These are phyloP conservation scores for Diaporthe ampelina DNA, from an alignment of 2,329 filamentous ascomycete genomes.

Conservation along the genomic window DNA sequence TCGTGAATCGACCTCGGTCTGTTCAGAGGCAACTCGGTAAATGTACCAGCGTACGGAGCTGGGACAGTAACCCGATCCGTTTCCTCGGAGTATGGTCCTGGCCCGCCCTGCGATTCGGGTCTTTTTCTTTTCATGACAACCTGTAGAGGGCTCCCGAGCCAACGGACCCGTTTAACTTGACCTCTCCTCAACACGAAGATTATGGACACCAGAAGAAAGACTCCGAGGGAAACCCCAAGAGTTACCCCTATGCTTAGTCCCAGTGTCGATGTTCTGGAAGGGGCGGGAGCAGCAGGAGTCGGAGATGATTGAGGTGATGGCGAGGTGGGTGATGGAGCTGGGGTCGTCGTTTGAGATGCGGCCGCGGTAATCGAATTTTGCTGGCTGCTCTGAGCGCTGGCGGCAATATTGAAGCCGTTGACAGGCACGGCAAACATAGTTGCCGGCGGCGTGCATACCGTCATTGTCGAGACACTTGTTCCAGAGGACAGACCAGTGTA, in stretches of 20 bases:
- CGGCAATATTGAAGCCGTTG: not conserved
- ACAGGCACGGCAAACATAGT: constrained; percentile 1
- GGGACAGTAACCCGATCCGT: not conserved
- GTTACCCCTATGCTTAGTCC: not conserved
- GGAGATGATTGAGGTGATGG: not conserved
- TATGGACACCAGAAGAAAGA: not conserved
- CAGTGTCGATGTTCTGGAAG: not conserved
- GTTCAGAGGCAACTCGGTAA: not conserved
- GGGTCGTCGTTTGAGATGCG: not conserved
- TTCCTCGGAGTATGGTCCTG: not conserved
- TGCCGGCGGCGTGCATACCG: not conserved
- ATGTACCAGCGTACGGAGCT: no score
- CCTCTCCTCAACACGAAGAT: not conserved
- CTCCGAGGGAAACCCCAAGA: not conserved
- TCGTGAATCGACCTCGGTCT: not conserved
- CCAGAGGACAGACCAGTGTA: not conserved
- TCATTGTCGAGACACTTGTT: not conserved
- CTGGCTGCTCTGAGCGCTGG: not conserved
- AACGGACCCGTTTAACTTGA: not conserved
- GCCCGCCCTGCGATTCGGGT: not conserved
- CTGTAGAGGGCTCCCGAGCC: not conserved
- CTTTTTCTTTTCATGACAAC: not conserved
- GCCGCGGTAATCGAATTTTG: no score
- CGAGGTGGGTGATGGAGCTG: not conserved
- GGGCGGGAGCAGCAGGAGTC: not conserved